Evolutionary conservation across 805 yeast genomes (phyloP).

Genomic region (Grigorovia jiainica): DNA sequence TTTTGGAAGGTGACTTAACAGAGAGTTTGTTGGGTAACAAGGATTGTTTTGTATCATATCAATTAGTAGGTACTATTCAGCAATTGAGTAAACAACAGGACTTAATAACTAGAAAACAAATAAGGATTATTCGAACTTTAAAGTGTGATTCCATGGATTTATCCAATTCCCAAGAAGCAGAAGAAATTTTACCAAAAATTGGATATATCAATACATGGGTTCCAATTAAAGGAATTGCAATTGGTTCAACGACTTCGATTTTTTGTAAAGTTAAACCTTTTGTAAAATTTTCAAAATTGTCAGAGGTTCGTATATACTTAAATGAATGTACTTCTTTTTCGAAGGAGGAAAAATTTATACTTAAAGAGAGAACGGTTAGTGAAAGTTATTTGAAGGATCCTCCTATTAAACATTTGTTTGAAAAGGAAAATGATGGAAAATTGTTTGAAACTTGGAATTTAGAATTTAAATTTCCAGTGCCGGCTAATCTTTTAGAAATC

Average conservation of each 20-base stretch:
- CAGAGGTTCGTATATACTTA: too few species aligned
- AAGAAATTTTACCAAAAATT: conserved; percentile 91
- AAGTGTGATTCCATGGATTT: conserved; percentile 82
- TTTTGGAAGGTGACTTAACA: conserved; percentile 73
- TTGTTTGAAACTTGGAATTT: conserved; percentile 39
- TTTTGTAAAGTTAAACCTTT: conserved; percentile 69
- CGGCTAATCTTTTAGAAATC: conserved; percentile 61
- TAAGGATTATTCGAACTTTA: conserved; percentile 77
- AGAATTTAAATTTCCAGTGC: conserved; percentile 49
- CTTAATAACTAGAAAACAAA: conserved; percentile 54
- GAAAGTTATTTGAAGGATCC: too few species aligned
- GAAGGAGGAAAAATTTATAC: conserved; percentile 49
- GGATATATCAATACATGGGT: conserved; percentile 82
- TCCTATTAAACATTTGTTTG: too few species aligned
- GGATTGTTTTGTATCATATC: conserved; percentile 64
- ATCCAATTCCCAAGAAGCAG: conserved; percentile 86
- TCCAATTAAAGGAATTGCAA: conserved; percentile 82
- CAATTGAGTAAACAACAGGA: conserved; percentile 67
- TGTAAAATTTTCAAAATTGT: too few species aligned
- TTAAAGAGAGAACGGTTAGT: conserved; percentile 53
- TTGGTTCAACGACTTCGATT: conserved; percentile 71
- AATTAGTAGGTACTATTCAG: conserved; percentile 71
- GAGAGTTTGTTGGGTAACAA: conserved; percentile 89
- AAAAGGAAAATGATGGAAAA: too few species aligned
- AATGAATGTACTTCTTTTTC: conserved; percentile 59